Conservation (phyloP, 768 basidiomycete species). For the Kondoa malvinella region DNA sequence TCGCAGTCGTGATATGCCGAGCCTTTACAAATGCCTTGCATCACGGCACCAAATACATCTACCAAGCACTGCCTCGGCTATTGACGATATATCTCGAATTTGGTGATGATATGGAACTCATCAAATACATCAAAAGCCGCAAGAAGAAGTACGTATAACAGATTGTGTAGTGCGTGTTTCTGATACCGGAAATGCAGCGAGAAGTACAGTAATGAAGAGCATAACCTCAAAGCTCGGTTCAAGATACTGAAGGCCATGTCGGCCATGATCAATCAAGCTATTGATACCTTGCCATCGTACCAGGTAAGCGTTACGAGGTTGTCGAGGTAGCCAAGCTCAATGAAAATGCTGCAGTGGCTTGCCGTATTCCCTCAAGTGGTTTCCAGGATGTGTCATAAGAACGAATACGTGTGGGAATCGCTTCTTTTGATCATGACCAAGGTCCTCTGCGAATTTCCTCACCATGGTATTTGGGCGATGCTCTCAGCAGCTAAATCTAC, state of each 20-base stretch:
- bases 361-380: slow-evolving; percentile 94
- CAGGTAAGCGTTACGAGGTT: slow-evolving; percentile 48
- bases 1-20: not conserved
- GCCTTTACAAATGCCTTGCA: slow-evolving; percentile 40
- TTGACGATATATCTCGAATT: slow-evolving; percentile 88
- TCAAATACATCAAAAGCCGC: slow-evolving; percentile 20
- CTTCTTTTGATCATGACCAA: slow-evolving; percentile 50
- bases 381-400: slow-evolving; percentile 68
- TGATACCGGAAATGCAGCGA: not conserved
- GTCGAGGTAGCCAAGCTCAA: no score
- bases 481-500: slow-evolving; percentile 73
- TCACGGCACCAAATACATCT: slow-evolving; percentile 82
- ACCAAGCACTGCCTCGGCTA: slow-evolving; percentile 82
- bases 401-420: slow-evolving; percentile 43
- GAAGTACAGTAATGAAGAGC: not conserved
- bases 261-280: slow-evolving; percentile 21
- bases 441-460: slow-evolving; percentile 69
- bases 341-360: slow-evolving; percentile 58
- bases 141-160: not conserved
- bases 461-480: slow-evolving; percentile 85
- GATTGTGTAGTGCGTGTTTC: not conserved
- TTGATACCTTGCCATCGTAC: slow-evolving; percentile 52
- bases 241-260: not conserved
- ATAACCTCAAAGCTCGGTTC: not conserved
- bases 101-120: slow-evolving; percentile 43